Evolutionary conservation across 2,329 filamentous ascomycete species (phyloP), one percentile per base, ranked within the genome.

Genomic region (Claviceps pusilla): DNA sequence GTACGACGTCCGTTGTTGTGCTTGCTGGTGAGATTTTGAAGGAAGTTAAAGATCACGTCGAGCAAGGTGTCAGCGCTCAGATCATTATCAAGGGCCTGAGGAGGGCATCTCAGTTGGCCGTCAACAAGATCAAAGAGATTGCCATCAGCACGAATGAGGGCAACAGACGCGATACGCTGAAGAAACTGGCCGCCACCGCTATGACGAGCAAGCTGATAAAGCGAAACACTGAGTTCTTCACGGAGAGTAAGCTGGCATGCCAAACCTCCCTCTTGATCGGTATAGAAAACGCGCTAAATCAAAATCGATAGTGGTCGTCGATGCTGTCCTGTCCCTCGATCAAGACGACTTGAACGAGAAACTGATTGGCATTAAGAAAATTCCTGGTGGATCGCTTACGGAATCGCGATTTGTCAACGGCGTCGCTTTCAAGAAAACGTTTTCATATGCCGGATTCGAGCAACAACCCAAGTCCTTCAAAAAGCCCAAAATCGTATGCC

Each of bases 171-270:
- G 90, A 96, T 63, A 97, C 90, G 46, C 78, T 98, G 57, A 73
- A 77, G 68, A 95, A 95, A 73, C 77, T 98, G 63, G 93, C 93
- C 35, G 89, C 81, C 41, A 98, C 93, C 33, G 93, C 93, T 62
- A 98, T 98, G 93, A 97, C 90, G 71, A 96, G 90, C 80, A 98
- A 98, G 78, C 77, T 98, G 63, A 97, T 98, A 68, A 95, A 97
- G 80, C 81, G 91, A 65, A 97, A 98, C 74, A 87, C 93, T 37
- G 82, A 82, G 3, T 98, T 97, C 72, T 98, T 98, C 74, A 97
- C 93, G 59, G 93, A 95, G 78, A 95, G 89, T 94, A 55, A 53
- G 55, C 75, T 61, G 82, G 4, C 29, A 14, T 45, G 16, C 29
- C 19, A 28, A 11, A 29, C 35, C 1, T 24, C 24, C 7, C 19